Evolutionary conservation across 805 yeast genomes (phyloP).

Genomic region (Yamadazyma olivae): DNA sequence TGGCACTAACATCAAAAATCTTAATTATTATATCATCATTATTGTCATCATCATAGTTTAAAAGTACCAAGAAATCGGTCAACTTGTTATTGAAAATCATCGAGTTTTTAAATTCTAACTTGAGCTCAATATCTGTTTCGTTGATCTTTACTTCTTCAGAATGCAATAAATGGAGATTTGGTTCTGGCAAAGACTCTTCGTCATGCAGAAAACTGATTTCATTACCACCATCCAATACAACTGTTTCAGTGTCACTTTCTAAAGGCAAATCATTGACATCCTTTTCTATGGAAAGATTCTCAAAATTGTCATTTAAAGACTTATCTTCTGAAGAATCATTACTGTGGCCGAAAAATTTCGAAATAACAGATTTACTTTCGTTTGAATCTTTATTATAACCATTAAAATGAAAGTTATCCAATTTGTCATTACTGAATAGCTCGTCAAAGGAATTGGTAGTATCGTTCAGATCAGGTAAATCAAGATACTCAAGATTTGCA

Average conservation of each 20-base stretch:
- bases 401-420: slow-evolving; percentile 10
- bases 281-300: slow-evolving; percentile 2
- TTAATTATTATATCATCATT: slow-evolving; percentile 4
- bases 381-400: slow-evolving; percentile 2
- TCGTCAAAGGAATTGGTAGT: slow-evolving; percentile 12
- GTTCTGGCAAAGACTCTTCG: slow-evolving; percentile 4
- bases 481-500: slow-evolving; percentile 12
- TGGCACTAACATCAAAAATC: slow-evolving; percentile 2
- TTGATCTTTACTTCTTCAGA: neutral
- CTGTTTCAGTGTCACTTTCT: slow-evolving; percentile 30
- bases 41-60: slow-evolving; percentile 7
- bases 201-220: slow-evolving; percentile 2
- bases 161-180: neutral
- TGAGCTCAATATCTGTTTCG: neutral
- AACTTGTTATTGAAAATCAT: slow-evolving; percentile 11
- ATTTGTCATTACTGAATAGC: slow-evolving; percentile 7
- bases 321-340: neutral
- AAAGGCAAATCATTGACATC: neutral
- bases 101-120: neutral
- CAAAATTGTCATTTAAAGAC: slow-evolving; percentile 7
- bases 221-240: slow-evolving; percentile 17
- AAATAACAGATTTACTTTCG: neutral
- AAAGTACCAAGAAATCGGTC: slow-evolving; percentile 7
- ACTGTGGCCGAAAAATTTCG: slow-evolving; percentile 7
- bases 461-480: slow-evolving; percentile 13